Evolutionary conservation across 179 eudicot genomes (phyloP).

Genomic region (Actinidia polygama): DNA sequence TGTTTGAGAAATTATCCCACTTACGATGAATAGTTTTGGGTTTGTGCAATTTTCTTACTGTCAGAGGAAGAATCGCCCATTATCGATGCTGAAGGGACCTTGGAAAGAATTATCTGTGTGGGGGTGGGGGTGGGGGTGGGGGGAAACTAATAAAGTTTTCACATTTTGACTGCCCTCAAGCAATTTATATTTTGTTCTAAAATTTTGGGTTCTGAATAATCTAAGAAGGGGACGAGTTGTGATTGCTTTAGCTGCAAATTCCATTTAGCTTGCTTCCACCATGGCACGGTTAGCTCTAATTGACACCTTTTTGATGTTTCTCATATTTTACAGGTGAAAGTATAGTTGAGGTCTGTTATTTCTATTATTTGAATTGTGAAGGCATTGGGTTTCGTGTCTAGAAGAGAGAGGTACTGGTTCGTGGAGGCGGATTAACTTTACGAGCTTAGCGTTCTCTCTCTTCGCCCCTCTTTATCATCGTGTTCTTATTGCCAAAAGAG

Average conservation of each 20-base stretch:
- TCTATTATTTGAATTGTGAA: background rate
- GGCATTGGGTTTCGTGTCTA: slow-evolving; percentile 9
- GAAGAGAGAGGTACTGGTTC: slow-evolving; percentile 49
- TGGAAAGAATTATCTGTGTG: background rate
- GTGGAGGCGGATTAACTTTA: slow-evolving; percentile 36
- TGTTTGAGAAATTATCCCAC: background rate
- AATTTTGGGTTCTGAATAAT: background rate
- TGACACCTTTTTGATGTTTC: background rate
- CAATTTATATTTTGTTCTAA: background rate
- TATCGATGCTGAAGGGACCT: background rate
- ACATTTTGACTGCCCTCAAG: background rate
- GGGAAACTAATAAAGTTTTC: no score
- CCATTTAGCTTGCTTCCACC: background rate
- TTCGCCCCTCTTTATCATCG: background rate
- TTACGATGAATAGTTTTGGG: background rate
- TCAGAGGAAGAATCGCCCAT: background rate
- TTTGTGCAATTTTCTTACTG: background rate
- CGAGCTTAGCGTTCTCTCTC: slow-evolving; percentile 59
- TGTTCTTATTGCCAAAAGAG: background rate
- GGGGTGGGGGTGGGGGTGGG: no score
- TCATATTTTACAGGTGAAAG: background rate
- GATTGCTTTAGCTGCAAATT: background rate
- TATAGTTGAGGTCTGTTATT: background rate
- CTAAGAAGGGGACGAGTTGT: background rate
- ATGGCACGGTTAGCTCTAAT: background rate